These are phyloP conservation scores for Dentipellis sp. DNA, from an alignment of 768 basidiomycete genomes.

Conservation along the genomic window DNA sequence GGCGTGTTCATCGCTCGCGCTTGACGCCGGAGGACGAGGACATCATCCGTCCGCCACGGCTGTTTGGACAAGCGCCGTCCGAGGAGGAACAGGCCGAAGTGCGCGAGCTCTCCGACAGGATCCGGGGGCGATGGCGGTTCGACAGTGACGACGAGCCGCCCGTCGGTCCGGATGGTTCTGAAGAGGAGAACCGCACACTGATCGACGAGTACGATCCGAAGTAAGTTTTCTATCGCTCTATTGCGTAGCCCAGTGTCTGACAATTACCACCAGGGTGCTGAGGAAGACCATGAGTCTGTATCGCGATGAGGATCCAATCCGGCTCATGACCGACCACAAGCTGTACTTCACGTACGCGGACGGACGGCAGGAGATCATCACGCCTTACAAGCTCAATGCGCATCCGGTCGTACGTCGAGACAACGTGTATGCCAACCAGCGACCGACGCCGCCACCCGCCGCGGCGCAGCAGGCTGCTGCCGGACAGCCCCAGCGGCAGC, in stretches of 20 bases:
- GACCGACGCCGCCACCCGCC: conserved; percentile 10
- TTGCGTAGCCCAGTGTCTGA: conserved; percentile 1
- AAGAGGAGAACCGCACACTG: conserved; percentile 61
- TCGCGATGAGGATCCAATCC: conserved; percentile 12
- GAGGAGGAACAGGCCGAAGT: conserved; percentile 21
- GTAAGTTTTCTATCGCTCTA: conserved; percentile 19
- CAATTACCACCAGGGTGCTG: conserved; percentile 33
- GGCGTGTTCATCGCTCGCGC: conserved; percentile 32
- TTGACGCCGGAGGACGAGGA: conserved; percentile 5
- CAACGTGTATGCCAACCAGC: conserved; percentile 8
- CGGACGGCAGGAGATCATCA: conserved; percentile 6
- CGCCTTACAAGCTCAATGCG: conserved; percentile 10
- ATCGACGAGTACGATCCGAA: conserved; percentile 61
- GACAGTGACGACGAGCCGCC: conserved; percentile 56
- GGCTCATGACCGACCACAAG: conserved; percentile 12
- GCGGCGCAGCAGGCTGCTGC: conserved; percentile 7
- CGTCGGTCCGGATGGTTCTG: conserved; percentile 46
- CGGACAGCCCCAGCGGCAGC: not conserved
- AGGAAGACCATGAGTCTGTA: conserved; percentile 18
- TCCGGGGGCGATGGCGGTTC: conserved; percentile 59
- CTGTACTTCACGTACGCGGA: conserved; percentile 9
- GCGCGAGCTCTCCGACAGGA: conserved; percentile 31
- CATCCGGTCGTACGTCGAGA: conserved; percentile 10
- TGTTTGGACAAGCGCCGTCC: not conserved
- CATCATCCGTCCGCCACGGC: conserved; percentile 7